Evolutionary conservation across 1,139 yeast genomes (phyloP), one percentile per base, ranked within the genome.

Genomic region (Scheffersomyces cryptocercus): DNA sequence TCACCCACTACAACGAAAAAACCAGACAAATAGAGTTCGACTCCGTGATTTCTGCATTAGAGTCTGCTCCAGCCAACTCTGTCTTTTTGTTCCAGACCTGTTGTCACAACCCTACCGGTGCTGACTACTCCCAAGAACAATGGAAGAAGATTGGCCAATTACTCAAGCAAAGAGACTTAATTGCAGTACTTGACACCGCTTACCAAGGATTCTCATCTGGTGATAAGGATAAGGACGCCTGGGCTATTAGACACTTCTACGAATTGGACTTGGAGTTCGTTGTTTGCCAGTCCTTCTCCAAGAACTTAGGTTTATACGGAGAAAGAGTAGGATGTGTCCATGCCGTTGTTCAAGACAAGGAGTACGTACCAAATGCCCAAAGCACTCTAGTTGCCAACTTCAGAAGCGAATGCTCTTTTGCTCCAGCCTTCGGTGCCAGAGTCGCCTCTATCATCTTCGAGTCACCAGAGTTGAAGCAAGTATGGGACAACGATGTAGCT

Each of bases 71-170:
- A 2, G 48, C 52, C 5, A 52, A 59, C 20, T 62, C 75, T 0
- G 67, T 69, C 10, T 68, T 73, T 43, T 39, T 54, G 31, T 48
- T 54, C 29, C 99, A 93, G 65, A 93, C 97, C 15, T 90, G 98
- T 66, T 97, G 98, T 49, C 99, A 93, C 71, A 93, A 93, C 70
- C 99, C 99, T 50, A 93, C 99, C 29, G 99, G 98, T 52, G 84
- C 91, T 65, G 99, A 93, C 69, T 96, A 96, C 54, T 84, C 88
- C 28, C 70, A 75, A 44, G 95, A 84, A 52, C 91, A 93, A 68
- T 91, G 98, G 98, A 75, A 74, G 41, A 67, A 76, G 62, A 84
- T 93, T 9, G 54, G 49, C 8, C 47, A 45, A 11, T 45, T 51
- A 40, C 31, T 50, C 35, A 49, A 51, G 42, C 46, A 47, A 37